Base-by-base conservation (phyloP, 371 early-diverging fungal genomes). In the Phascolomyces articulosus region DNA sequence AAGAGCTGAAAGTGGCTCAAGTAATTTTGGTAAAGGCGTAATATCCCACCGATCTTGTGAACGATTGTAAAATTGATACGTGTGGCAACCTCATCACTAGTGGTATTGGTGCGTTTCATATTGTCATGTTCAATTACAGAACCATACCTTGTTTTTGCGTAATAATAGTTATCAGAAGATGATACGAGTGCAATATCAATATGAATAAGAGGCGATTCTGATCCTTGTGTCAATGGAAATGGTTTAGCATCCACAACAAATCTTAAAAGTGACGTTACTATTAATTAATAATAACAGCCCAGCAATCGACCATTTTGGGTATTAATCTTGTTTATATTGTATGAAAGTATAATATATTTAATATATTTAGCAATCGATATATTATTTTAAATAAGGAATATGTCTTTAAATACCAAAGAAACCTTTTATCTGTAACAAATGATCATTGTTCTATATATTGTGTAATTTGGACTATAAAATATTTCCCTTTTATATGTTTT, bases 51-150 rank as follows among this genome's bases (percentile, higher is more conserved):
- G 27, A 21, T 68, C 68, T 66, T 61, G 58, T 20, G 63, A 34
- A 20, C 65, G 55, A 48, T 68, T 68, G 49, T 63, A 72, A 16
- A 67, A 67, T 40, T 71, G 64, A 44, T 71, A 64, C 16, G 54
- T 2, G 71, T 71, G 18, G 44, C 29, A 2, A 21, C 55, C 3
- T 27, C 38, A 7, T 47, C n/a, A 4, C 60, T 55, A 23, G 41
- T n/a, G n/a, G n/a, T n/a, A n/a, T n/a, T 47, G 13, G 47, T 11
- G n/a, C 47, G 47, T 18, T 7, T n/a, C 20, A 13, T 20, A 47
- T 47, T 11, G 4, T 47, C 47, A n/a, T 47, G 47, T 18, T 47
- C 47, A 6, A 47, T 18, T 13, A 47, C n/a, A 4, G 47, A 7
- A 21, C 23, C 34, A 3, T 65, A 53, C 7, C 21, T 28, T 7